Evolutionary conservation across 805 yeast genomes (phyloP).

Genomic region (Grigorovia jiainica): DNA sequence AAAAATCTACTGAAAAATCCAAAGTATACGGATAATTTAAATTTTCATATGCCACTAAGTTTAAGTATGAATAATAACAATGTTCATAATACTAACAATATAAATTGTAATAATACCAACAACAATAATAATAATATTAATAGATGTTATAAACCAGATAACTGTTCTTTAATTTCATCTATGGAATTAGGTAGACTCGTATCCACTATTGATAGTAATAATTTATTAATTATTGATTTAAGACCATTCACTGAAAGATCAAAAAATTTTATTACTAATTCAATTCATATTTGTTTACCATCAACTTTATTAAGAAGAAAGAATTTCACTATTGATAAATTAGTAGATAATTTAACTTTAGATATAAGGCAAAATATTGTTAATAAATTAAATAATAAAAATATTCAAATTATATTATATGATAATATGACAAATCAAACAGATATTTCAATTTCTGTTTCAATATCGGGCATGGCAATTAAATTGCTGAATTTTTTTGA

Average conservation of each 20-base stretch:
- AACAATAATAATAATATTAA: neutral
- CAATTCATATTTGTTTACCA: slow-evolving; percentile 78
- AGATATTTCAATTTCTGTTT: slow-evolving; percentile 18
- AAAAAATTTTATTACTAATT: slow-evolving; percentile 43
- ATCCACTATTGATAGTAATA: neutral
- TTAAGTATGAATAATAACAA: neutral
- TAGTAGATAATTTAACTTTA: slow-evolving; percentile 50
- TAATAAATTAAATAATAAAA: slow-evolving; percentile 6
- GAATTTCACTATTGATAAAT: slow-evolving; percentile 55
- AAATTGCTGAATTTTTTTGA: slow-evolving; percentile 10
- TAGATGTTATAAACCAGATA: slow-evolving; percentile 15
- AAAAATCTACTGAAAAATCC: neutral
- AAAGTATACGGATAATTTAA: neutral
- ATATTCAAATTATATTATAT: slow-evolving; percentile 17
- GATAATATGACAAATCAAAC: slow-evolving; percentile 18
- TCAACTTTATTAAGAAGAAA: slow-evolving; percentile 76
- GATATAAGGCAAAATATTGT: slow-evolving; percentile 30
- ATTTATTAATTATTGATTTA: slow-evolving; percentile 40
- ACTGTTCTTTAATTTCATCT: slow-evolving; percentile 13
- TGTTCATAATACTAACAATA: too few species aligned
- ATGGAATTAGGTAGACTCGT: slow-evolving; percentile 13
- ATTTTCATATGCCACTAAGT: too few species aligned
- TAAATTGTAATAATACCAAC: neutral
- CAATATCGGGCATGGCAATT: slow-evolving; percentile 21
- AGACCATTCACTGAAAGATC: slow-evolving; percentile 73